A percentile compares a stretch with the other conserved stretches of the same genome.
Evolutionary conservation across 495 filamentous ascomycete genomes (phyloP).

Genomic region (Xylaria cubensis): DNA sequence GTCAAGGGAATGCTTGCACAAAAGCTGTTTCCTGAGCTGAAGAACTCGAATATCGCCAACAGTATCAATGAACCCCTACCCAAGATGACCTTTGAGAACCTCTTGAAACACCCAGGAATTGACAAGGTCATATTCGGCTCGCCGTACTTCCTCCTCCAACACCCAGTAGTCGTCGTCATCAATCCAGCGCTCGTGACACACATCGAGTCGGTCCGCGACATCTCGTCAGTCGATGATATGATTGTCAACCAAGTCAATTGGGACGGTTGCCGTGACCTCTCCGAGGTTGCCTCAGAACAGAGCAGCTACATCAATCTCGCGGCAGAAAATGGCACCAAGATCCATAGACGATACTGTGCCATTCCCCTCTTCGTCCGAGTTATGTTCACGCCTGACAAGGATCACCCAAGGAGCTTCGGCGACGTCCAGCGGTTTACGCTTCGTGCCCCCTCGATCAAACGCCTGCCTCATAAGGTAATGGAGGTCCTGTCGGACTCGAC

Average conservation of each 20-base stretch:
- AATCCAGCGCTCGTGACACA: accelerated
- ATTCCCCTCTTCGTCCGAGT: not conserved
- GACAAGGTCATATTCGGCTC: not conserved
- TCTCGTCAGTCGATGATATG: not conserved
- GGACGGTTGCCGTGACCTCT: not conserved
- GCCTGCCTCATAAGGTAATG: accelerated
- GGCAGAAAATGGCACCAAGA: not conserved
- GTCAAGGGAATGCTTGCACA: conserved; percentile 6
- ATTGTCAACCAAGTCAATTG: not conserved
- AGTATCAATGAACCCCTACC: not conserved
- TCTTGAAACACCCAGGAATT: not conserved
- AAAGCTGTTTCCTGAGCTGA: not conserved
- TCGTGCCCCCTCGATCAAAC: not conserved
- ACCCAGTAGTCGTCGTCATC: not conserved
- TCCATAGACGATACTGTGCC: not conserved
- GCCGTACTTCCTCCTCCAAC: not conserved
- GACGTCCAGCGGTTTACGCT: not conserved
- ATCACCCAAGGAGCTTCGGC: not conserved
- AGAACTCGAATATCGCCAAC: not conserved
- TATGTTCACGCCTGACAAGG: not conserved
- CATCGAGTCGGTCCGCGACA: not conserved
- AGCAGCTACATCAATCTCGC: not conserved
- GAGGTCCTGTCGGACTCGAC: not conserved
- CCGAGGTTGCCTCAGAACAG: not conserved
- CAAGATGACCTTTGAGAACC: not conserved